Evolutionary conservation across 805 yeast species (phyloP).

Genomic region (Blastobotrys americana): DNA sequence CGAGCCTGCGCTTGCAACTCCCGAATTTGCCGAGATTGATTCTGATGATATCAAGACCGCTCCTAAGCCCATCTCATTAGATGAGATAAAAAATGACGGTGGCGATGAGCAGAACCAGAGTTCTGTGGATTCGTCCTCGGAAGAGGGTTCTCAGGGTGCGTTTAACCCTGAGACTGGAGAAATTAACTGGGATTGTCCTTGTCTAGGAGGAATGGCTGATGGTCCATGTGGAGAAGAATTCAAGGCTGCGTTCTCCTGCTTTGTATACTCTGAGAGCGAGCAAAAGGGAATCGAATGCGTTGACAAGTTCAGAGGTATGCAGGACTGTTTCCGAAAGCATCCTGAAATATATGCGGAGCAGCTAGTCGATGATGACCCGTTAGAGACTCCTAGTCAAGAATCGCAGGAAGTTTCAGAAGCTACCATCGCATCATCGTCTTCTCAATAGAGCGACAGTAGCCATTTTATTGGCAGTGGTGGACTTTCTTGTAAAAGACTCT

Average conservation of each 20-base stretch:
- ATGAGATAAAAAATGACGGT: neutral
- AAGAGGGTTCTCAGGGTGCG: conserved; percentile 47
- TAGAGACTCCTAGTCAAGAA: conserved; percentile 14
- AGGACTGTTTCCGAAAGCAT: conserved; percentile 82
- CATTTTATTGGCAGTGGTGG: no score
- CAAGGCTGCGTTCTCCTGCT: conserved; percentile 90
- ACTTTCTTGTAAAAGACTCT: no score
- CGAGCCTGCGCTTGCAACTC: neutral
- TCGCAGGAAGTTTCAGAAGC: conserved; percentile 1
- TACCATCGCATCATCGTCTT: neutral
- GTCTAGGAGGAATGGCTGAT: conserved; percentile 97
- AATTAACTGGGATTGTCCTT: conserved; percentile 99
- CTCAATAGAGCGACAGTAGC: no score
- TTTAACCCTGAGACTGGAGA: conserved; percentile 96
- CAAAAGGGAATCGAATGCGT: conserved; percentile 97
- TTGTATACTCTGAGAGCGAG: conserved; percentile 86
- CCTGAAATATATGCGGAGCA: conserved; percentile 95
- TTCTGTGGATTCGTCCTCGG: conserved; percentile 5
- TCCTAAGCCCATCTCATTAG: conserved; percentile 2
- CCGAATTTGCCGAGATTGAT: neutral
- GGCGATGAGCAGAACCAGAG: neutral
- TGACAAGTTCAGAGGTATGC: conserved; percentile 85
- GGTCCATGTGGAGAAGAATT: conserved; percentile 98
- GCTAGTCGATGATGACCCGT: conserved; percentile 61
- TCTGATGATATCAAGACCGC: conserved; percentile 4